Conservation (phyloP, 192 early-diverging fungal species). For the Coemansia sp. region DNA sequence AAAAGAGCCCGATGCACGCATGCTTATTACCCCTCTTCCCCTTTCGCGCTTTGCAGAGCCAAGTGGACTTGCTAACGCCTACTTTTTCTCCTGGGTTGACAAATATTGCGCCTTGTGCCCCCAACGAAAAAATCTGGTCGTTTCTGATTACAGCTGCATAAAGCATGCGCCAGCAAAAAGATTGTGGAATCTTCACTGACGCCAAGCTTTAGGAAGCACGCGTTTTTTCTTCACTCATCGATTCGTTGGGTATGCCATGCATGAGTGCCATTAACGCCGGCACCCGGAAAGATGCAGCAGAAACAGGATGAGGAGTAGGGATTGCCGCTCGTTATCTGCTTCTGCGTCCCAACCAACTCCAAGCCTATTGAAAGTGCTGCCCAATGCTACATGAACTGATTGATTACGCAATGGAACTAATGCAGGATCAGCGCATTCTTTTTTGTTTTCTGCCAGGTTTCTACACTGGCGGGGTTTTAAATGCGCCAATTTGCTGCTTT, state of each 20-base stretch:
- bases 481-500: neutral
- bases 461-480: constrained; percentile 5
- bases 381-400: neutral
- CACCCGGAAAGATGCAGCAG: neutral
- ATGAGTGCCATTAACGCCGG: constrained; percentile 6
- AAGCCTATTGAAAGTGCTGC: neutral
- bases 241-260: constrained; percentile 5
- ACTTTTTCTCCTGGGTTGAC: neutral
- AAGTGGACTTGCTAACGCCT: neutral
- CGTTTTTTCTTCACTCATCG: neutral
- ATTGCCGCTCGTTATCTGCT: neutral
- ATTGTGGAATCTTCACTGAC: neutral
- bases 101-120: neutral
- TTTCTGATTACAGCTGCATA: constrained; percentile 6
- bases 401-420: constrained; percentile 7
- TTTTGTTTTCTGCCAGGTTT: neutral
- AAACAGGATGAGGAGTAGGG: neutral
- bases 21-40: neutral
- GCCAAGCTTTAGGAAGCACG: neutral
- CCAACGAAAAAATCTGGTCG: neutral
- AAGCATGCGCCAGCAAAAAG: neutral
- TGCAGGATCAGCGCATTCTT: neutral
- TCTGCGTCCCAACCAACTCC: neutral
- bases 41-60: neutral
- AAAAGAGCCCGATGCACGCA: neutral